Percentiles rank a stretch among this genome's conserved stretches.
Evolutionary conservation across 1,284 basidiomycete species (phyloP).

Genomic region (Boletus nobilissimus): DNA sequence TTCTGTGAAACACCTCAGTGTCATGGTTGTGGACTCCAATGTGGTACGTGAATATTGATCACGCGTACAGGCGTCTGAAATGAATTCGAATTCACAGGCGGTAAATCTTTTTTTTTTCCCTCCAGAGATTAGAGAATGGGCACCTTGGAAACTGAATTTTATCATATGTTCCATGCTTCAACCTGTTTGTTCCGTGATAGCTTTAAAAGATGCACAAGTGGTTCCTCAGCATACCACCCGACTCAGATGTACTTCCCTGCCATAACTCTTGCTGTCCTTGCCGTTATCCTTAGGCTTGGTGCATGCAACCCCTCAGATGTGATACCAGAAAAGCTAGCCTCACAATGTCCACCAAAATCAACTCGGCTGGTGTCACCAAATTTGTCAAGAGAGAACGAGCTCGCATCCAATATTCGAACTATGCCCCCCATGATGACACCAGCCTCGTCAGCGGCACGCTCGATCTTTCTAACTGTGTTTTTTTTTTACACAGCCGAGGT

Average conservation of each 20-base stretch:
- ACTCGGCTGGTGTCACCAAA: constrained; percentile 19
- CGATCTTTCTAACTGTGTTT: not conserved
- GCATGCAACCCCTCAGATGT: constrained; percentile 19
- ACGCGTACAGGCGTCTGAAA: not conserved
- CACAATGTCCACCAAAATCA: not conserved
- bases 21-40: too few relatives aligned
- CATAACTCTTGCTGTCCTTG: not conserved
- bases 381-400: constrained; percentile 38
- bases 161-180: not conserved
- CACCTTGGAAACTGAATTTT: not conserved
- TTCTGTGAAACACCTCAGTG: too few relatives aligned
- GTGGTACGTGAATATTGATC: not conserved
- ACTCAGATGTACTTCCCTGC: not conserved
- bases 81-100: not conserved
- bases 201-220: not conserved
- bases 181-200: not conserved
- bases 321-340: constrained; percentile 27
- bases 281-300: not conserved
- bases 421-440: not conserved
- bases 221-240: not conserved
- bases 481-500: constrained; percentile 48
- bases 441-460: not conserved
- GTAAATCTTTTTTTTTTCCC: not conserved
- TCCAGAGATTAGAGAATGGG: not conserved
- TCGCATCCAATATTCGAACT: constrained; percentile 28